Conservation (phyloP, 2,329 filamentous ascomycete species). For the Penicillium decumbens region DNA sequence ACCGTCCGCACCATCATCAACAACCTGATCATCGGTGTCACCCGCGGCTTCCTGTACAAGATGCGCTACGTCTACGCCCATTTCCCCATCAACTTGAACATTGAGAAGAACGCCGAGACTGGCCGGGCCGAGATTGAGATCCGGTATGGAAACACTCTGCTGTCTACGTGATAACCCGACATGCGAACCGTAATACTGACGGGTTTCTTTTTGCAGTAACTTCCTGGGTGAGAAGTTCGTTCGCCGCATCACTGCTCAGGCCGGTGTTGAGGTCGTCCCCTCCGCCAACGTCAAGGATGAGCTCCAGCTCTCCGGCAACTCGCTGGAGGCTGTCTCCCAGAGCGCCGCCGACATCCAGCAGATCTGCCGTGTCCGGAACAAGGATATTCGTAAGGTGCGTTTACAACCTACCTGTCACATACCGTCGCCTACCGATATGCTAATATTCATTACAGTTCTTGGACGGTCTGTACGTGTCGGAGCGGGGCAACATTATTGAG, state of each 20-base stretch:
- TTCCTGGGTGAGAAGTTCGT: constrained; percentile 99
- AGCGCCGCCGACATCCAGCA: constrained; percentile 99
- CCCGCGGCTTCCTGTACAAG: constrained; percentile 99
- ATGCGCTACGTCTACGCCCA: constrained; percentile 99
- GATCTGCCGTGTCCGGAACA: constrained; percentile 99
- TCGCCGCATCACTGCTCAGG: constrained; percentile 80
- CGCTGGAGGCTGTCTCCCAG: constrained; percentile 94
- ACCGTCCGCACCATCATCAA: constrained; percentile 97
- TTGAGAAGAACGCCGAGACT: constrained; percentile 92
- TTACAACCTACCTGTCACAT: neutral
- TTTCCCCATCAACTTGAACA: constrained; percentile 99
- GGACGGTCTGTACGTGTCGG: constrained; percentile 99
- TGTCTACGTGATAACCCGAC: neutral
- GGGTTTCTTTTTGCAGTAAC: constrained; percentile 57
- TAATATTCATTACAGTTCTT: constrained; percentile 65
- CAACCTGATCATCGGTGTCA: constrained; percentile 98
- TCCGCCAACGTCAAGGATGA: constrained; percentile 97
- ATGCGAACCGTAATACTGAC: neutral
- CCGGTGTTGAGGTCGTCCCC: constrained; percentile 83
- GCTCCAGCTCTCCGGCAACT: constrained; percentile 89
- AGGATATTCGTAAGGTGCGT: constrained; percentile 98
- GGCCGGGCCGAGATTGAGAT: constrained; percentile 91
- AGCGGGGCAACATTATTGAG: constrained; percentile 90
- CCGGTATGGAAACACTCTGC: constrained; percentile 58
- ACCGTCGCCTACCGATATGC: neutral